These are phyloP conservation scores for Raffaelea deltoideospora DNA, from an alignment of 2,329 filamentous ascomycete genomes.

Conservation along the genomic window DNA sequence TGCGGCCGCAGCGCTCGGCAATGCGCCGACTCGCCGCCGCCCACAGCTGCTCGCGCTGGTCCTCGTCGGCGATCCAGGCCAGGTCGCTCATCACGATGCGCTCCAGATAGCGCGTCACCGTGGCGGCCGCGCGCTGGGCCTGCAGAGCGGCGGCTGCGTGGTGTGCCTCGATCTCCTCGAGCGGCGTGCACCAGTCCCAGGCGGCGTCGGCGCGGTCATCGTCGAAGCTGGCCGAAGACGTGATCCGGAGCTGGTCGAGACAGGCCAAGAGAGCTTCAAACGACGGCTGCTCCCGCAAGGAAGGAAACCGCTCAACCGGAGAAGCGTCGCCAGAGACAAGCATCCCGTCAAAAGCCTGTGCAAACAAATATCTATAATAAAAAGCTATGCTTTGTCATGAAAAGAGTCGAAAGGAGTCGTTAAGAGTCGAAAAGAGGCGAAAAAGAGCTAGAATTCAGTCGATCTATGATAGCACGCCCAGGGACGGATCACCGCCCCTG, in stretches of 20 bases:
- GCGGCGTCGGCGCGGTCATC: conserved; percentile 20
- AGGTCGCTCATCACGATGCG: conserved; percentile 53
- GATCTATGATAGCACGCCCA: no score
- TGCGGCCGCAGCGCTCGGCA: conserved; percentile 70
- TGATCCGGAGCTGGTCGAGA: conserved; percentile 43
- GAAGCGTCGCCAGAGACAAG: no score
- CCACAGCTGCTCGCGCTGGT: conserved; percentile 56
- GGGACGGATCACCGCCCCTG: no score
- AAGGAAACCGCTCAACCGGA: conserved; percentile 63
- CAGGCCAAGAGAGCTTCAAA: conserved; percentile 46
- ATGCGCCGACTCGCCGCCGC: conserved; percentile 64
- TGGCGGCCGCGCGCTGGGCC: conserved; percentile 20
- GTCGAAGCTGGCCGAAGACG: neutral
- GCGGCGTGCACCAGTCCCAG: conserved; percentile 39
- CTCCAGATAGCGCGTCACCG: conserved; percentile 51
- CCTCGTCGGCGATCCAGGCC: conserved; percentile 53
- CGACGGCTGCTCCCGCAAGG: conserved; percentile 62
- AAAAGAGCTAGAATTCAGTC: no score
- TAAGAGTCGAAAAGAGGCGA: no score
- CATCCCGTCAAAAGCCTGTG: no score
- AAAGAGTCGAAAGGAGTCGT: no score
- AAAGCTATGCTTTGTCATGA: no score
- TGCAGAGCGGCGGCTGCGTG: conserved; percentile 26
- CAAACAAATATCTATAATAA: no score
- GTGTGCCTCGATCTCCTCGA: conserved; percentile 24